Evolutionary conservation across 805 yeast genomes (phyloP).

Genomic region (Hanseniaspora lindneri): DNA sequence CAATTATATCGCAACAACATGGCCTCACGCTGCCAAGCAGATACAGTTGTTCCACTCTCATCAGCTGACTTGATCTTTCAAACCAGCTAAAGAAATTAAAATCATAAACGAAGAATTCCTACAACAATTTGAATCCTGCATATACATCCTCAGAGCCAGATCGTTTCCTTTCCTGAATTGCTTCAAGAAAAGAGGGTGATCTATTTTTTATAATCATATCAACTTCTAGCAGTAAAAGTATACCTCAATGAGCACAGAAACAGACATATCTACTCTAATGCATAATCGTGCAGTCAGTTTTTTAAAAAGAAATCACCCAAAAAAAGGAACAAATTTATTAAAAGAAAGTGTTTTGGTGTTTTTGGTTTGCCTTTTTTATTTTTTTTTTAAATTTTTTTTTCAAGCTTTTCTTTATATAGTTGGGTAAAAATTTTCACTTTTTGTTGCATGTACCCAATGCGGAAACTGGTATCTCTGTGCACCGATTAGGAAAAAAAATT

Average conservation of each 20-base stretch:
- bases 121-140: slow-evolving; percentile 53
- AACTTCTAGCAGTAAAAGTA: neutral
- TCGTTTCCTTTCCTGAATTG: neutral
- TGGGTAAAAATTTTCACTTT: neutral
- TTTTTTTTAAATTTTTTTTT: no score
- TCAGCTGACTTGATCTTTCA: neutral
- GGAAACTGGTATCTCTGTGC: neutral
- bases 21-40: slow-evolving; percentile 10
- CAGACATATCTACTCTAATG: neutral
- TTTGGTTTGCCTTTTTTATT: no score
- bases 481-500: no score
- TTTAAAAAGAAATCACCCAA: no score
- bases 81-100: slow-evolving; percentile 13
- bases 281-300: no score
- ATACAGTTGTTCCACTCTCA: neutral
- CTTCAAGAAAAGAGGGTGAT: slow-evolving; percentile 12
- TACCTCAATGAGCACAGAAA: no score
- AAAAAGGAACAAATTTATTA: neutral
- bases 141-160: slow-evolving; percentile 53
- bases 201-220: slow-evolving; percentile 15
- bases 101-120: slow-evolving; percentile 76
- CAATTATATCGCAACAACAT: slow-evolving; percentile 3
- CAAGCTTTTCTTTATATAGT: neutral
- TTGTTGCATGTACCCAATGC: neutral
- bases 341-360: neutral